Evolutionary conservation across 148 eudicot species (phyloP).

Genomic region (Nepenthes mirabilis): DNA sequence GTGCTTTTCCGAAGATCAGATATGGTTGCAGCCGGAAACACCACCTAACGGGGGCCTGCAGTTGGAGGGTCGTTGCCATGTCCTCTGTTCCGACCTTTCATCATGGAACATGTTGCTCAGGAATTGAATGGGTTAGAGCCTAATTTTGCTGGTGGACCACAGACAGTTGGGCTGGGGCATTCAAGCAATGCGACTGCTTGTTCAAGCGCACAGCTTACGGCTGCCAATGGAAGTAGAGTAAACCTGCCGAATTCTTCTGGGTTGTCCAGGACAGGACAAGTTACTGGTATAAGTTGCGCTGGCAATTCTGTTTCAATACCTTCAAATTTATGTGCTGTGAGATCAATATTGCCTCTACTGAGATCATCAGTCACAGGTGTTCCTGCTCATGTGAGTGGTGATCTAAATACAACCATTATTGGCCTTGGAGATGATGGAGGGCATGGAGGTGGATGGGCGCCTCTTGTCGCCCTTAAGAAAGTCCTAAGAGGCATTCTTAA

Average conservation of each 20-base stretch:
- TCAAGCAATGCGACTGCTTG: constrained; percentile 29
- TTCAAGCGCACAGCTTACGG: constrained; percentile 38
- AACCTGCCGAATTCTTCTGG: constrained; percentile 36
- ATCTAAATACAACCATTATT: constrained; percentile 88
- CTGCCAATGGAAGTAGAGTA: constrained; percentile 40
- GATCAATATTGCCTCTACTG: constrained; percentile 49
- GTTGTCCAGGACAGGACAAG: constrained; percentile 51
- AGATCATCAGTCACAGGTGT: constrained; percentile 71
- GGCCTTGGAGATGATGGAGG: constrained; percentile 99
- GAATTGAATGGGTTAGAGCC: constrained; percentile 93
- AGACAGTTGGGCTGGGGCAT: constrained; percentile 31
- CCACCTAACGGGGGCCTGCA: constrained; percentile 95
- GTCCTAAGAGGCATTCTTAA: constrained; percentile 92
- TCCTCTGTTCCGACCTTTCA: constrained; percentile 97
- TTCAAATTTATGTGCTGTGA: constrained; percentile 40
- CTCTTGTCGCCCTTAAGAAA: constrained; percentile 94
- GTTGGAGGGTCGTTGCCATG: constrained; percentile 96
- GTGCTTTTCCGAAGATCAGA: constrained; percentile 99
- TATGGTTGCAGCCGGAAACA: constrained; percentile 99
- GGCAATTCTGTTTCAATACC: constrained; percentile 35
- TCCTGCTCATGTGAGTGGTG: constrained; percentile 97
- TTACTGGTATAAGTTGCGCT: constrained; percentile 41
- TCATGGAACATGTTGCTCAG: constrained; percentile 99
- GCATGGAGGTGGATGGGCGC: constrained; percentile 99
- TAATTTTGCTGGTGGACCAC: constrained; percentile 61